Base-by-base conservation (phyloP, 352 stramenopile species). In the Globisporangium lucens region DNA sequence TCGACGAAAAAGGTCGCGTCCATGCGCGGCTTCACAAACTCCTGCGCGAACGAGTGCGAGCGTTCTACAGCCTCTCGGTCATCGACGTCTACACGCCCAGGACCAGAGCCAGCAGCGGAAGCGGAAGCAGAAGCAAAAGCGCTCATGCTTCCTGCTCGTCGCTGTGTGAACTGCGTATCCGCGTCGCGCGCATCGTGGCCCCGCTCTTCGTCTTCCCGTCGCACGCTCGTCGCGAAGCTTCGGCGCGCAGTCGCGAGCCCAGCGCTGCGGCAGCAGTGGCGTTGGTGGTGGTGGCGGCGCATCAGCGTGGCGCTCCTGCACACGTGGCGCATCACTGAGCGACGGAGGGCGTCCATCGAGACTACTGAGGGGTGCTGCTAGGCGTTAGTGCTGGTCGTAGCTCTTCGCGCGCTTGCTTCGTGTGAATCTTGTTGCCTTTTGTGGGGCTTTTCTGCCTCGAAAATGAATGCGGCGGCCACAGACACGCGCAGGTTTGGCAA, bases 1-100 rank as follows among this genome's bases (percentile, higher is more conserved):
- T 98, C 91, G 8, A 98, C 93, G 46, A 99, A 75, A 63, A 93
- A 93, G 29, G 75, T 83, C 33, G 82, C 80, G 59, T 95, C 87
- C 77, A 89, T 89, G 15, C 66, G 64, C 9, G 83, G 83, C 72
- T 89, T 91, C 55, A 83, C 69, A 47, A 91, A 90, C 71, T 89
- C 81, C n/a, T 77, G 76, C 17, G 83, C 85, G 43, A 91, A 85
- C 35, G 73, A 75, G 52, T 75, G 68, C 58, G 73, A 67, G 58
- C 73, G 65, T 29, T 65, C 67, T 38, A 47, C 68, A 24, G 79
- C 71, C 27, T 65, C 38, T 9, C 38, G 30, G 8, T 61, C 20
- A n/a, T 13, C 24, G 7, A 15, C 30, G 38, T 62, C 36, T 38
- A 24, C 36, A 24, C 15, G 7, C 9, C 12, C 9, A 13, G 24